Conservation (phyloP, 2,329 filamentous ascomycete genomes). For the Talaromyces sp. region DNA sequence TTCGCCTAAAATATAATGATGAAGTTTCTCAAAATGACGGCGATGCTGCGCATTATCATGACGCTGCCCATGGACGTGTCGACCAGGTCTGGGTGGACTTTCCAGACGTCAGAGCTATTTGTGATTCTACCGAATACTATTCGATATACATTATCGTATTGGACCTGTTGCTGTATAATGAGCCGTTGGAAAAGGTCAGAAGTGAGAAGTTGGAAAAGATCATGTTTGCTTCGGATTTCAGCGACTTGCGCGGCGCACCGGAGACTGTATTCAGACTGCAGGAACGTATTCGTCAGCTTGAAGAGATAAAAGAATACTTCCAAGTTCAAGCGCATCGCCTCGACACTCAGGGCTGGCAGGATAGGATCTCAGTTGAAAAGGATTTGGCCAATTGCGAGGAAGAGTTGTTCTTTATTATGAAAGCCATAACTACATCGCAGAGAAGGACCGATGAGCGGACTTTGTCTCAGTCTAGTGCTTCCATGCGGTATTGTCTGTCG, state of each 20-base stretch:
- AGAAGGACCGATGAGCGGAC: slow-evolving; percentile 71
- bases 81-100: slow-evolving; percentile 98
- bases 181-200: slow-evolving; percentile 95
- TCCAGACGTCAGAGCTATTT: slow-evolving; percentile 87
- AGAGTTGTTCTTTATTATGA: slow-evolving; percentile 99
- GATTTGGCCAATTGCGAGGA: slow-evolving; percentile 89
- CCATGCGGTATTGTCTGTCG: slow-evolving; percentile 90
- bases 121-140: slow-evolving; percentile 96
- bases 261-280: slow-evolving; percentile 90
- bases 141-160: slow-evolving; percentile 97
- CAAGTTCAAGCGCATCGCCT: slow-evolving; percentile 85
- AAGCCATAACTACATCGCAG: slow-evolving; percentile 95
- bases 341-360: slow-evolving; percentile 86
- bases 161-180: slow-evolving; percentile 91
- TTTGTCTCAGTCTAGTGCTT: slow-evolving; percentile 68
- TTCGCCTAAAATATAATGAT: slow-evolving; percentile 95
- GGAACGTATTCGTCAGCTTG: slow-evolving; percentile 85
- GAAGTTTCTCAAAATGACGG: slow-evolving; percentile 69
- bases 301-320: slow-evolving; percentile 96
- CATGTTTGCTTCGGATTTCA: slow-evolving; percentile 97
- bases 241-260: slow-evolving; percentile 87
- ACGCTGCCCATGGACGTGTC: slow-evolving; percentile 69
- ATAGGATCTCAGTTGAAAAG: slow-evolving; percentile 80
- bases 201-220: slow-evolving; percentile 96
- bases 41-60: slow-evolving; percentile 38